These are phyloP conservation scores for Phellinidium pouzarii DNA, from an alignment of 1,284 basidiomycete genomes.

Conservation along the genomic window DNA sequence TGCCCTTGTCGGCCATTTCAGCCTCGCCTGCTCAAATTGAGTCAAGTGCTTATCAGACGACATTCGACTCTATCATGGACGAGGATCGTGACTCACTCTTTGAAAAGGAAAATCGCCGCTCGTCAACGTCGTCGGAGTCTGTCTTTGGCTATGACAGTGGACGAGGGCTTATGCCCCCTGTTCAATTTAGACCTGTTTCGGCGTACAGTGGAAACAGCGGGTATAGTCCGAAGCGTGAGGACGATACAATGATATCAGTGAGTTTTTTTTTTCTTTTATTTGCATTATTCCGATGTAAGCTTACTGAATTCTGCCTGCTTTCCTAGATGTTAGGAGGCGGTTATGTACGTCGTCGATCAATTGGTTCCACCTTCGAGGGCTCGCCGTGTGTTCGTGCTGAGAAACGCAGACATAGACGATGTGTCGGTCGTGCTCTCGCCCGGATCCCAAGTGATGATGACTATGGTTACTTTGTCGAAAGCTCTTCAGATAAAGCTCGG, in stretches of 20 bases:
- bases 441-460: conserved; percentile 26
- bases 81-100: conserved; percentile 56
- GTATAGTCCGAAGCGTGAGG: conserved; percentile 51
- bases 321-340: conserved; percentile 69
- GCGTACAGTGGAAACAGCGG: conserved; percentile 47
- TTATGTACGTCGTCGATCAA: conserved; percentile 59
- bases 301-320: conserved; percentile 13
- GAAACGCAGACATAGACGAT: conserved; percentile 45
- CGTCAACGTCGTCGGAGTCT: conserved; percentile 50
- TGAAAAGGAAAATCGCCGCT: conserved; percentile 49
- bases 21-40: conserved; percentile 54
- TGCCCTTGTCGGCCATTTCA: conserved; percentile 59
- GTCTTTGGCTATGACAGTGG: conserved; percentile 54
- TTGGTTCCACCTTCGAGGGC: conserved; percentile 57
- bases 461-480: conserved; percentile 30
- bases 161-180: conserved; percentile 30
- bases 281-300: not conserved
- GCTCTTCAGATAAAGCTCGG: conserved; percentile 34
- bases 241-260: conserved; percentile 76
- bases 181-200: conserved; percentile 57
- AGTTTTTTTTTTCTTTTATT: conserved; percentile 24
- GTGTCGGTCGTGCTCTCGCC: conserved; percentile 25
- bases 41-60: conserved; percentile 31
- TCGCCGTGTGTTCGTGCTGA: conserved; percentile 64
- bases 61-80: conserved; percentile 62